Conservation (phyloP, 495 filamentous ascomycete genomes). For the Hyphodiscus hymeniophilus region DNA sequence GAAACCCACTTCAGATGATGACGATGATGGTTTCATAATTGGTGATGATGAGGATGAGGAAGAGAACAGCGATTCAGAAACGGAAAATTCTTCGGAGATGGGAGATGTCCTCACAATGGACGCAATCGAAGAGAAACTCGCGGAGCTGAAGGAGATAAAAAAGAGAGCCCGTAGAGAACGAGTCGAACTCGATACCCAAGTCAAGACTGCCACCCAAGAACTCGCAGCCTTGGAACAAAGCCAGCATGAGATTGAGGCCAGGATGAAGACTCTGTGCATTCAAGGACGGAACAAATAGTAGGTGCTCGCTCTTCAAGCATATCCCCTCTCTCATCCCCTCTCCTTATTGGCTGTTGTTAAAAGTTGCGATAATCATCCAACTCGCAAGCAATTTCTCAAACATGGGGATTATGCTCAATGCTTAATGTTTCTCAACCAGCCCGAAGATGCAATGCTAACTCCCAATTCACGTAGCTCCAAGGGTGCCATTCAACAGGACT, state of each 20-base stretch:
- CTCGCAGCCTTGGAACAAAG: slow-evolving; percentile 42
- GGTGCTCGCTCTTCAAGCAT: too few species aligned
- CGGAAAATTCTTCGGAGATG: slow-evolving; percentile 3
- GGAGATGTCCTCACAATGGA: slow-evolving; percentile 3
- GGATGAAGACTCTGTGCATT: slow-evolving; percentile 10
- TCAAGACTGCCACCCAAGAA: slow-evolving; percentile 43
- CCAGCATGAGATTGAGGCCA: slow-evolving; percentile 31
- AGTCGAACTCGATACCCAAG: slow-evolving; percentile 21
- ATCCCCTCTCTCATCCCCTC: too few species aligned
- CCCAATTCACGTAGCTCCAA: too few species aligned
- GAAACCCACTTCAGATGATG: slow-evolving; percentile 5
- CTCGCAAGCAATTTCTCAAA: too few species aligned
- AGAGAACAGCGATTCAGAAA: neutral
- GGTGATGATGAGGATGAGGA: neutral
- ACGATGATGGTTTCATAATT: slow-evolving; percentile 5
- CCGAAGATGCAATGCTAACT: too few species aligned
- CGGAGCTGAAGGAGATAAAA: slow-evolving; percentile 54
- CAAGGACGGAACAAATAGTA: slow-evolving; percentile 6
- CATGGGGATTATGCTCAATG: too few species aligned
- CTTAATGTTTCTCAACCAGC: too few species aligned
- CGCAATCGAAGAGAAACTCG: slow-evolving; percentile 54
- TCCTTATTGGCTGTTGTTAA: too few species aligned
- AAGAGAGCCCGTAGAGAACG: slow-evolving; percentile 40
- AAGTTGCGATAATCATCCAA: too few species aligned
- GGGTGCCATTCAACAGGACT: slow-evolving; percentile 8